Conservation (phyloP, 2,329 filamentous ascomycete genomes). For the Coleophoma crateriformis region DNA sequence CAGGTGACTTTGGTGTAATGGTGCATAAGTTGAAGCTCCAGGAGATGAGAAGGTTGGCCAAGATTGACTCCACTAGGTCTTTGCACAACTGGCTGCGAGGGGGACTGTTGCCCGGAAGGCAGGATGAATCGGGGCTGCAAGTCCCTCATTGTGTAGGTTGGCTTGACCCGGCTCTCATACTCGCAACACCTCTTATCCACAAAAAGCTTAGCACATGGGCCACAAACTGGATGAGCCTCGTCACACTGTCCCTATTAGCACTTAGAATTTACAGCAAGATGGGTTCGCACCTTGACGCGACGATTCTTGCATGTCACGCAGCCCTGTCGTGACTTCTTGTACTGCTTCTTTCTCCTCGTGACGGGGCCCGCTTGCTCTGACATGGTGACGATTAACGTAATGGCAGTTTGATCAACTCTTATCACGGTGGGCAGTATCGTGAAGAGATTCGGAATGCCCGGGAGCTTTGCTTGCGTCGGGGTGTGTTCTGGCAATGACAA, state of each 20-base stretch:
- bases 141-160: neutral
- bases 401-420: too few relatives aligned
- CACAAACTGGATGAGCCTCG: neutral
- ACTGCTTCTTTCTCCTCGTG: neutral
- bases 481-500: too few relatives aligned
- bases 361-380: neutral
- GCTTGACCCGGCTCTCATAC: neutral
- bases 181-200: neutral
- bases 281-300: neutral
- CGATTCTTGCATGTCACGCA: neutral
- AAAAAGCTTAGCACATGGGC: neutral
- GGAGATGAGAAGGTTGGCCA: neutral
- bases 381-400: too few relatives aligned
- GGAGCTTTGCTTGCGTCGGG: too few relatives aligned
- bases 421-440: too few relatives aligned
- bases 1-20: neutral
- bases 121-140: neutral
- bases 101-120: neutral
- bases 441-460: too few relatives aligned
- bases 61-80: neutral
- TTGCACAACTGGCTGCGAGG: neutral
- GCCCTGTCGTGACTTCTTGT: slow-evolving; percentile 1
- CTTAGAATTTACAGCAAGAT: neutral
- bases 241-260: neutral
- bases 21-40: slow-evolving; percentile 1